A percentile compares a stretch with the other conserved stretches of the same genome.
Evolutionary conservation across 352 stramenopile genomes (phyloP).

Genomic region (Pythium periplocum): DNA sequence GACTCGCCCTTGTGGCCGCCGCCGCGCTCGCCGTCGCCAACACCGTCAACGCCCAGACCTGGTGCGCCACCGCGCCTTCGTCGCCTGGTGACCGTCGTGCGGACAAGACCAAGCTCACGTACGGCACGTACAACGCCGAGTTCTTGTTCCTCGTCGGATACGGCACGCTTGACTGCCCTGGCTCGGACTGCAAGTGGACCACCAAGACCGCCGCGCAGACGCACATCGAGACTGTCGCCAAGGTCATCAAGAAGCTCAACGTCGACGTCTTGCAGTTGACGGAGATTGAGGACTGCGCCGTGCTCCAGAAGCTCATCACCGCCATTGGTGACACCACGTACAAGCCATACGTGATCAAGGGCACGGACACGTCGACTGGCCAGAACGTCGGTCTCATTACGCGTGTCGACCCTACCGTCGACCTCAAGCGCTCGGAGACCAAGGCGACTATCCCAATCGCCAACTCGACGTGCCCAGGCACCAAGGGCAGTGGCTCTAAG

Average conservation of each 20-base stretch:
- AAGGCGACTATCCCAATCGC: slow-evolving; percentile 36
- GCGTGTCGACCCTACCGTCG: slow-evolving; percentile 46
- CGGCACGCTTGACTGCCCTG: slow-evolving; percentile 35
- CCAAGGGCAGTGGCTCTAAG: slow-evolving; percentile 36
- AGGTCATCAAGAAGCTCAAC: slow-evolving; percentile 38
- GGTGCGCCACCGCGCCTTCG: slow-evolving; percentile 37
- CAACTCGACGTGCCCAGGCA: slow-evolving; percentile 42
- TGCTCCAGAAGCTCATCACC: slow-evolving; percentile 33
- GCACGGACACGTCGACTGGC: slow-evolving; percentile 55
- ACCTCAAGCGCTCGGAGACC: slow-evolving; percentile 34
- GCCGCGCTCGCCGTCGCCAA: slow-evolving; percentile 3
- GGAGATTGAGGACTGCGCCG: slow-evolving; percentile 57
- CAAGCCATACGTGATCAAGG: slow-evolving; percentile 56
- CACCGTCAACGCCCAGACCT: slow-evolving; percentile 24
- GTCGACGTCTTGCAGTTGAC: slow-evolving; percentile 65
- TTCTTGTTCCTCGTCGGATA: slow-evolving; percentile 50
- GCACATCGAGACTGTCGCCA: slow-evolving; percentile 52
- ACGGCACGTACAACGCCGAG: slow-evolving; percentile 58
- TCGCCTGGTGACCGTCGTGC: slow-evolving; percentile 33
- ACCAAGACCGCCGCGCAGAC: slow-evolving; percentile 28
- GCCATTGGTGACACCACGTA: slow-evolving; percentile 46
- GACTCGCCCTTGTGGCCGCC: slow-evolving; percentile 16
- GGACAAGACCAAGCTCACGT: slow-evolving; percentile 51
- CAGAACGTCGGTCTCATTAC: slow-evolving; percentile 66
- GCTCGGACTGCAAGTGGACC: slow-evolving; percentile 47